phyloP scores from a whole-genome alignment of 805 yeast species.

The Metschnikowia bowlesiae region DNA sequence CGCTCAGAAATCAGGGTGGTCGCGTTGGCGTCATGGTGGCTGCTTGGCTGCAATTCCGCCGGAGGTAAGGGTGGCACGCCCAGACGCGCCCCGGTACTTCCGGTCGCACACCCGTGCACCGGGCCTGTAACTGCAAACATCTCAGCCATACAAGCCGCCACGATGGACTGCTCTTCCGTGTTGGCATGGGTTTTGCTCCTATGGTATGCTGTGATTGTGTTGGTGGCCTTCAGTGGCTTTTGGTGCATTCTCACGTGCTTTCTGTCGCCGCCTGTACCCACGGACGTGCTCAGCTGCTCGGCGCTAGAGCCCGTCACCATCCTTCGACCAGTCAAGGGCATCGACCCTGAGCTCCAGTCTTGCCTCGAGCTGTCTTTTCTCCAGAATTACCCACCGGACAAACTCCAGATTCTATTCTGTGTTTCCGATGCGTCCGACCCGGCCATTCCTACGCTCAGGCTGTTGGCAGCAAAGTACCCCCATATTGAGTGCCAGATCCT shows the following conservation, averaged over 20 bases:
- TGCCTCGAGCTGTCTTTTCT: slow-evolving; percentile 65
- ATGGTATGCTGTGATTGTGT: slow-evolving; percentile 39
- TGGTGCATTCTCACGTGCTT: slow-evolving; percentile 33
- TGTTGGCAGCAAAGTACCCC: slow-evolving; percentile 50
- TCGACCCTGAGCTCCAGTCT: slow-evolving; percentile 67
- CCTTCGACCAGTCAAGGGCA: slow-evolving; percentile 76
- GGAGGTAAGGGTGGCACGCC: neutral
- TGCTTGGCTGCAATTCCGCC: neutral
- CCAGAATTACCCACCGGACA: slow-evolving; percentile 60
- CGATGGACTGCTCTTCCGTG: slow-evolving; percentile 1
- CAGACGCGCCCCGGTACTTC: neutral
- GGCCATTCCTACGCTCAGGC: slow-evolving; percentile 53
- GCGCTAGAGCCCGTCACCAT: slow-evolving; percentile 55
- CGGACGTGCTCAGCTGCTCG: neutral
- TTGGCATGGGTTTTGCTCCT: slow-evolving; percentile 21
- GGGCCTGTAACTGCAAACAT: neutral
- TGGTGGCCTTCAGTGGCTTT: slow-evolving; percentile 38
- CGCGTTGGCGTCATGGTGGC: neutral
- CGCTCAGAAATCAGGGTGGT: no score
- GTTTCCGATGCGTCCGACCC: slow-evolving; percentile 63
- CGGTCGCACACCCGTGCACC: slow-evolving; percentile 3
- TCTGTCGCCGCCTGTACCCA: slow-evolving; percentile 18
- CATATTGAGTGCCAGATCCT: slow-evolving; percentile 55
- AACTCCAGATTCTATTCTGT: slow-evolving; percentile 71
- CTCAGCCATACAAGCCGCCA: neutral